Percentiles rank a stretch among this genome's conserved stretches.
Conservation (phyloP, 768 basidiomycete species). For the Hemileccinum rubropunctum region DNA sequence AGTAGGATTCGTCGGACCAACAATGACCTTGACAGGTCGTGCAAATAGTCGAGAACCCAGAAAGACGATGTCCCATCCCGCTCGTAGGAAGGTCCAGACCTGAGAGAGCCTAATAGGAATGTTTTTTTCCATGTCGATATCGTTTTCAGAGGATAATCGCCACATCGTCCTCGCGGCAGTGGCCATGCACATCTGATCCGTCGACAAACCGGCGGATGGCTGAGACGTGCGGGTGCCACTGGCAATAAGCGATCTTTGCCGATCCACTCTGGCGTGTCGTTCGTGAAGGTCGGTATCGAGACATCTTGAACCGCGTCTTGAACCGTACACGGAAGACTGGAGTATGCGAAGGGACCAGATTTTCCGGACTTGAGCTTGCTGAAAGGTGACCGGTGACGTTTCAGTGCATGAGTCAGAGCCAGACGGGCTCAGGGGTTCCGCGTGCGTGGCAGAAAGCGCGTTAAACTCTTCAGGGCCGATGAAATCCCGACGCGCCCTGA, state of each 20-base stretch:
- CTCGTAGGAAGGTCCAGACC: constrained; percentile 54
- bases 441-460: constrained; percentile 15
- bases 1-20: constrained; percentile 66
- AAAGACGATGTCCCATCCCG: constrained; percentile 71
- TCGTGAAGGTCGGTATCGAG: constrained; percentile 33
- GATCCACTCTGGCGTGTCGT: constrained; percentile 43
- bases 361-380: not conserved
- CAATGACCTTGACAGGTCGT: constrained; percentile 57
- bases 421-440: constrained; percentile 2
- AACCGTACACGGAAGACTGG: constrained; percentile 42
- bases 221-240: constrained; percentile 65
- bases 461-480: constrained; percentile 42
- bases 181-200: constrained; percentile 20
- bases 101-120: constrained; percentile 39
- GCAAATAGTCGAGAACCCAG: constrained; percentile 27
- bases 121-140: constrained; percentile 74
- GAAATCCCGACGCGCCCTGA: constrained; percentile 20
- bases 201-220: constrained; percentile 45
- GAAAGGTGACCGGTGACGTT: not conserved
- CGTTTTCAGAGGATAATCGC: constrained; percentile 72
- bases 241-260: constrained; percentile 66
- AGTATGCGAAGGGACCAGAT: not conserved
- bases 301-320: constrained; percentile 43
- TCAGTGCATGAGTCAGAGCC: constrained; percentile 26
- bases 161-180: constrained; percentile 30